Conservation (phyloP, 495 filamentous ascomycete genomes). For the Chaetomium tenue region DNA sequence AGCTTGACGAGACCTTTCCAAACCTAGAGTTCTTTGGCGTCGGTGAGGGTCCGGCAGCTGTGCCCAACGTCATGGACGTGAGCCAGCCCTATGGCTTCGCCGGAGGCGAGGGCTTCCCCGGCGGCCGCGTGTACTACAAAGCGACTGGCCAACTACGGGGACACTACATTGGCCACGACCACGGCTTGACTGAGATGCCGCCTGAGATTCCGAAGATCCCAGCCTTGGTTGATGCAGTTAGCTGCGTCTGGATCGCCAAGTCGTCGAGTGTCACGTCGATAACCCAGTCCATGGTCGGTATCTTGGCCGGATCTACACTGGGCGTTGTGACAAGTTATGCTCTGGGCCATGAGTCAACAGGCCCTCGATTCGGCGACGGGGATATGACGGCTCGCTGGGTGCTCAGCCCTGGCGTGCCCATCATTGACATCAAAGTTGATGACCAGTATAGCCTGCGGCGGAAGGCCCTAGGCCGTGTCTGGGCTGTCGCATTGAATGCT, state of each 20-base stretch:
- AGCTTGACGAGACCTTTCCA: conserved; percentile 72
- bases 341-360: conserved; percentile 65
- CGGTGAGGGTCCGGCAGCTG: conserved; percentile 68
- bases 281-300: conserved; percentile 75
- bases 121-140: conserved; percentile 74
- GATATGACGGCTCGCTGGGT: conserved; percentile 84
- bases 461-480: conserved; percentile 66
- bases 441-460: conserved; percentile 70
- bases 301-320: conserved; percentile 79
- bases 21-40: conserved; percentile 73
- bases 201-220: conserved; percentile 73
- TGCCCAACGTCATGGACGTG: conserved; percentile 84
- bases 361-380: conserved; percentile 65
- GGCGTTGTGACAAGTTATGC: conserved; percentile 85
- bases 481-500: conserved; percentile 87
- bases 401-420: conserved; percentile 87
- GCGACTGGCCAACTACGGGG: conserved; percentile 73
- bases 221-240: conserved; percentile 59
- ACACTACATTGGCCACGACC: conserved; percentile 62
- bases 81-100: conserved; percentile 81
- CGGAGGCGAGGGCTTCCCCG: conserved; percentile 79
- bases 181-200: conserved; percentile 44
- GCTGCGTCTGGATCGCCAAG: conserved; percentile 90
- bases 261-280: conserved; percentile 63
- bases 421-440: conserved; percentile 81